Evolutionary conservation across 73 alveolate species (phyloP).

Genomic region (Blepharisma stoltei): DNA sequence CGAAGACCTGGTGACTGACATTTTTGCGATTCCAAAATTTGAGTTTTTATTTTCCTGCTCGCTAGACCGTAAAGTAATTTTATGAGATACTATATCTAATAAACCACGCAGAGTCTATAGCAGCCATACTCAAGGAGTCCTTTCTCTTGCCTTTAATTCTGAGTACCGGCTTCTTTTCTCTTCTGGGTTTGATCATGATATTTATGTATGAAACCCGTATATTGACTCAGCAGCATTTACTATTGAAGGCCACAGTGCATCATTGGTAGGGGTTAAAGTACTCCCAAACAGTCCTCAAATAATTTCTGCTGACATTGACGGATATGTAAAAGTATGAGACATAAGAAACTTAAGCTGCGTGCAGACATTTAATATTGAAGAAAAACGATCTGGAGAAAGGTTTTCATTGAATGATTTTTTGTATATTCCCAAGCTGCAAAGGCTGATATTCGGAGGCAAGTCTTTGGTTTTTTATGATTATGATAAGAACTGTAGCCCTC

Average conservation of each 20-base stretch:
- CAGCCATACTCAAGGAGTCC: slow-evolving; percentile 73
- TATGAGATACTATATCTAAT: slow-evolving; percentile 70
- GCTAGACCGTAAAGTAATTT: slow-evolving; percentile 57
- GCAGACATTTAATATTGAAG: slow-evolving; percentile 64
- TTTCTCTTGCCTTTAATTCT: slow-evolving; percentile 60
- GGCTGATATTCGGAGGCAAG: slow-evolving; percentile 63
- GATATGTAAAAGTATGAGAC: slow-evolving; percentile 69
- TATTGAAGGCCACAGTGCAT: slow-evolving; percentile 63
- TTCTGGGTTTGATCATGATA: slow-evolving; percentile 81
- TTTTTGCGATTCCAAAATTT: slow-evolving; percentile 69
- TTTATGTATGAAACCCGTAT: slow-evolving; percentile 78
- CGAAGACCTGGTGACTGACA: slow-evolving; percentile 65
- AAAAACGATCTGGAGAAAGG: slow-evolving; percentile 53
- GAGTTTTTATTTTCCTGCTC: slow-evolving; percentile 70
- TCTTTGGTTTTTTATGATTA: slow-evolving; percentile 60
- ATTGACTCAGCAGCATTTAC: slow-evolving; percentile 58
- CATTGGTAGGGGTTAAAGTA: slow-evolving; percentile 56
- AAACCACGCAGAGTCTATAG: slow-evolving; percentile 61
- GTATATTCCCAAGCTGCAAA: slow-evolving; percentile 58
- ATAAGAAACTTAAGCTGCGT: slow-evolving; percentile 65
- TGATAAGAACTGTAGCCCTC: slow-evolving; percentile 71
- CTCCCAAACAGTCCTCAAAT: slow-evolving; percentile 63
- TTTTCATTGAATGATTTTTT: slow-evolving; percentile 54
- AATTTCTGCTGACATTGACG: slow-evolving; percentile 64
- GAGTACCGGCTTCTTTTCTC: slow-evolving; percentile 59